phyloP scores from a whole-genome alignment of 768 basidiomycete genomes.

The Daedaleopsis sinensis region DNA sequence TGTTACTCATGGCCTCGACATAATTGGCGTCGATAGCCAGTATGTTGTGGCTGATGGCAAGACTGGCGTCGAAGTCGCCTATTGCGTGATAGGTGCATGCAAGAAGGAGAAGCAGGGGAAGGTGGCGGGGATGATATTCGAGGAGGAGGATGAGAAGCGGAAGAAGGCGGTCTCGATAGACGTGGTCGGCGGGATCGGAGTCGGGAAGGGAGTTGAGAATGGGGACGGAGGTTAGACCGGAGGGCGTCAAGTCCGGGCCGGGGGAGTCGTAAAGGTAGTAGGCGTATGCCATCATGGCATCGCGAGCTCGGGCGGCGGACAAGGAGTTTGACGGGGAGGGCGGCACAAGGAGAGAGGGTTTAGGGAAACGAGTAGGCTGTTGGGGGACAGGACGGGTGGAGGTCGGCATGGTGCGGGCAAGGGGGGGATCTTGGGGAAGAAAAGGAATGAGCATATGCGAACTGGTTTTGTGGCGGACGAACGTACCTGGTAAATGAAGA shows the following conservation, averaged over 20 bases:
- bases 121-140: conserved; percentile 35
- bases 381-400: conserved; percentile 1
- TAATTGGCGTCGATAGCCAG: conserved; percentile 32
- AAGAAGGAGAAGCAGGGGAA: conserved; percentile 39
- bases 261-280: conserved; percentile 34
- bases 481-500: neutral
- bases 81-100: conserved; percentile 40
- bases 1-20: conserved; percentile 45
- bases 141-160: conserved; percentile 37
- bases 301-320: conserved; percentile 32
- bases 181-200: conserved; percentile 18
- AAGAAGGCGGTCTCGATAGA: conserved; percentile 32
- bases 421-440: neutral
- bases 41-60: conserved; percentile 37
- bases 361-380: no score
- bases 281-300: conserved; percentile 37
- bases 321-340: conserved; percentile 16
- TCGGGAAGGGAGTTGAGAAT: conserved; percentile 15
- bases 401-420: conserved; percentile 5
- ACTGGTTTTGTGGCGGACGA: neutral
- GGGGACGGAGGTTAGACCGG: conserved; percentile 19
- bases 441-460: neutral
- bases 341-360: no score
- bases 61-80: conserved; percentile 34
- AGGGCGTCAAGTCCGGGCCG: neutral